Evolutionary conservation across 2,329 filamentous ascomycete species (phyloP).

Genomic region (Zymoseptoria crescenta): DNA sequence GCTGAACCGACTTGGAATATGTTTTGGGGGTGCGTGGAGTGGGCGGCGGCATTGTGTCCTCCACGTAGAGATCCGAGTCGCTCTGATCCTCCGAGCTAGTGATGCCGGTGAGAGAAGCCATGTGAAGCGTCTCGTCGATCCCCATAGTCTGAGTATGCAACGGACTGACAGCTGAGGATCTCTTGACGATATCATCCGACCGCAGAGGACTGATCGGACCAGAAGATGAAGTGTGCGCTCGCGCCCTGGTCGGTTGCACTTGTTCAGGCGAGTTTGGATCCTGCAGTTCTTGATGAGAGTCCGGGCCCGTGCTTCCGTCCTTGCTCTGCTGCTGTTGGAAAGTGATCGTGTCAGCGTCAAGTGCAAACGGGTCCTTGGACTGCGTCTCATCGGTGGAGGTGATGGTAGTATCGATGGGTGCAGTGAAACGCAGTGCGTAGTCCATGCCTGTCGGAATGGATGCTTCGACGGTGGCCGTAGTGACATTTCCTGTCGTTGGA

Average conservation of each 20-base stretch:
- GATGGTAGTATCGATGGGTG: constrained; percentile 24
- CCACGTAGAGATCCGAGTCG: constrained; percentile 5
- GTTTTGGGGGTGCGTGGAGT: constrained; percentile 26
- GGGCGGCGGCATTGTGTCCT: constrained; percentile 20
- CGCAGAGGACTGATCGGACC: constrained; percentile 27
- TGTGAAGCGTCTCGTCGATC: constrained; percentile 23
- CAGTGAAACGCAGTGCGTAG: constrained; percentile 28
- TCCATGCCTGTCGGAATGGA: constrained; percentile 22
- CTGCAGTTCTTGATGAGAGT: constrained; percentile 1
- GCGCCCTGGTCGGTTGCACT: not conserved
- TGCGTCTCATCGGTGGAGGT: constrained; percentile 25
- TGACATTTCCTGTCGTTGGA: constrained; percentile 14
- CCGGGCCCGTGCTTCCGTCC: constrained; percentile 2
- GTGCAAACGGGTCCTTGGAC: constrained; percentile 25
- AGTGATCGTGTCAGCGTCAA: constrained; percentile 30
- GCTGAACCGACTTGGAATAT: constrained; percentile 29
- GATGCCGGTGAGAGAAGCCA: constrained; percentile 8
- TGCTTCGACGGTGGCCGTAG: constrained; percentile 15
- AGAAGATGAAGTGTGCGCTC: constrained; percentile 5
- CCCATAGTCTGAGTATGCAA: constrained; percentile 24
- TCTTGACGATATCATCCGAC: constrained; percentile 21
- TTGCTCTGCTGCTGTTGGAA: constrained; percentile 22
- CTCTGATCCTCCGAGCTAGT: constrained; percentile 2
- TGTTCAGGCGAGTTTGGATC: constrained; percentile 5
- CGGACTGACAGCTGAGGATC: constrained; percentile 29